Evolutionary conservation across 1,284 basidiomycete genomes (phyloP).

Genomic region (Malassezia globosa): DNA sequence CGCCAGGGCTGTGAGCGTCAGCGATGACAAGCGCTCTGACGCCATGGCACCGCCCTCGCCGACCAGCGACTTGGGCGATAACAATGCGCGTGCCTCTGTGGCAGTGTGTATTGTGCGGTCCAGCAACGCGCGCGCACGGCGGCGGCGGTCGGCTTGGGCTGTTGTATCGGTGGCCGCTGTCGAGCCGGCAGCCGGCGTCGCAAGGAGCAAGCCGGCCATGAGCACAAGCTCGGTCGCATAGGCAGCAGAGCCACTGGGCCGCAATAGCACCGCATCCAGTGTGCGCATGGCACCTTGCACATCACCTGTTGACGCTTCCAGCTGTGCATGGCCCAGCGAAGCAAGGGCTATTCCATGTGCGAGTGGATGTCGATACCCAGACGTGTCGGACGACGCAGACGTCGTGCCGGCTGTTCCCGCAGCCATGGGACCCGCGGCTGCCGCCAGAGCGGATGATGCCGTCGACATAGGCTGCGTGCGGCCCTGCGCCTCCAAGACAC

Average conservation of each 20-base stretch:
- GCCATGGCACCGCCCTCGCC: constrained; percentile 19
- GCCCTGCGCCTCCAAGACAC: constrained; percentile 30
- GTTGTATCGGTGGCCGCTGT: constrained; percentile 19
- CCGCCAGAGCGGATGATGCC: too few relatives aligned
- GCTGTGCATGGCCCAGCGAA: constrained; percentile 40
- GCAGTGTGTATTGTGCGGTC: constrained; percentile 33
- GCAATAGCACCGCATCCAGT: constrained; percentile 28
- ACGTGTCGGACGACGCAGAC: background rate
- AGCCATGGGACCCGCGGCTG: too few relatives aligned
- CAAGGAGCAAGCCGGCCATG: constrained; percentile 32
- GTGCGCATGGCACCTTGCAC: constrained; percentile 33
- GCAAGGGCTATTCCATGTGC: constrained; percentile 30
- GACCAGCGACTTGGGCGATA: constrained; percentile 15
- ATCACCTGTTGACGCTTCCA: constrained; percentile 33
- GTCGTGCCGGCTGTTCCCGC: too few relatives aligned
- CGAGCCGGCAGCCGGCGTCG: constrained; percentile 32
- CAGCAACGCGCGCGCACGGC: constrained; percentile 32
- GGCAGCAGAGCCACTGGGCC: constrained; percentile 20
- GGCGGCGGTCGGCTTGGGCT: constrained; percentile 22
- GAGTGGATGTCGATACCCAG: constrained; percentile 15
- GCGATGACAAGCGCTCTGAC: constrained; percentile 22
- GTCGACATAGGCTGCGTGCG: too few relatives aligned
- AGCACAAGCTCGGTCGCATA: constrained; percentile 32
- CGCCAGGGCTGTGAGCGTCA: constrained; percentile 5
- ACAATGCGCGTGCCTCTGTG: constrained; percentile 25